Conservation (phyloP, 2,329 filamentous ascomycete genomes). For the Trichophyton mentagrophytes region DNA sequence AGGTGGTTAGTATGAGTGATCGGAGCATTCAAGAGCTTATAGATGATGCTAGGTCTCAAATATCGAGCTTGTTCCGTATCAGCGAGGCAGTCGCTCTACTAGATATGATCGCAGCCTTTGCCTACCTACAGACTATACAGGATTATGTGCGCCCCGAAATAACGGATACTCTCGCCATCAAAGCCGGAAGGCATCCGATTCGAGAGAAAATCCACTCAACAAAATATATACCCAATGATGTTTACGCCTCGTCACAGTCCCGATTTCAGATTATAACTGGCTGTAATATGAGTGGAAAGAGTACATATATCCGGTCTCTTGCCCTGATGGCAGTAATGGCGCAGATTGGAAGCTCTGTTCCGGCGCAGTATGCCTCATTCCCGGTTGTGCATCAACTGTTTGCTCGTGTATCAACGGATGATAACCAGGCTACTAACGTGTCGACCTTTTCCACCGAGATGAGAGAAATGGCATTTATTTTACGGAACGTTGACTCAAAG, state of each 20-base stretch:
- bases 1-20: slow-evolving; percentile 74
- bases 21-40: slow-evolving; percentile 60
- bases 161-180: slow-evolving; percentile 56
- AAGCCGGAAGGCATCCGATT: slow-evolving; percentile 64
- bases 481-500: slow-evolving; percentile 63
- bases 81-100: slow-evolving; percentile 77
- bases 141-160: slow-evolving; percentile 60
- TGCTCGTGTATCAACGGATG: slow-evolving; percentile 72
- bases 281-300: slow-evolving; percentile 97
- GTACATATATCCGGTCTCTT: slow-evolving; percentile 79
- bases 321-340: slow-evolving; percentile 85
- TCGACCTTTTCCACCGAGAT: slow-evolving; percentile 93
- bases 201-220: slow-evolving; percentile 57
- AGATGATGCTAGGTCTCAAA: slow-evolving; percentile 54
- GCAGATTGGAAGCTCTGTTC: slow-evolving; percentile 83
- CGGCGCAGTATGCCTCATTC: slow-evolving; percentile 70
- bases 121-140: slow-evolving; percentile 54
- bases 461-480: slow-evolving; percentile 88
- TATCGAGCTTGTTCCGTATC: slow-evolving; percentile 64
- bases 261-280: slow-evolving; percentile 90
- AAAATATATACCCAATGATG: slow-evolving; percentile 76
- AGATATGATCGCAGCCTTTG: slow-evolving; percentile 73
- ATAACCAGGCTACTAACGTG: slow-evolving; percentile 78
- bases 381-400: slow-evolving; percentile 74
- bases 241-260: slow-evolving; percentile 65